These are phyloP conservation scores for Ceratobasidium sp. DNA, from an alignment of 1,284 basidiomycete genomes.

Conservation along the genomic window DNA sequence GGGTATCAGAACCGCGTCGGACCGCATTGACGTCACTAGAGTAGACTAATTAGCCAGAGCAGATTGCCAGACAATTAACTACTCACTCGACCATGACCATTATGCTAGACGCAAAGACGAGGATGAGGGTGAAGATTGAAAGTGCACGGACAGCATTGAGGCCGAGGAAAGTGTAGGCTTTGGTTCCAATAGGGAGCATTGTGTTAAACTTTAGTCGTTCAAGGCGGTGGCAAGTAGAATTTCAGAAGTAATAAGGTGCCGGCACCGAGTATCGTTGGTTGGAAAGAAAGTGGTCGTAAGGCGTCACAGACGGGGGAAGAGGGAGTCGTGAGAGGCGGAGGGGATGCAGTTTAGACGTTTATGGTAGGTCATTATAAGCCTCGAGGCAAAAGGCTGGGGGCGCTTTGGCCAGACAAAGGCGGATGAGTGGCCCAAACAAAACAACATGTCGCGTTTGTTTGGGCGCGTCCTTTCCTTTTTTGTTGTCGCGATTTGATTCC, in stretches of 20 bases:
- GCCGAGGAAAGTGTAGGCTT: slow-evolving; percentile 67
- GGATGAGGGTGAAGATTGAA: slow-evolving; percentile 77
- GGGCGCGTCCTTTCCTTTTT: slow-evolving; percentile 11
- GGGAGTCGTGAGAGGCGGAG: slow-evolving; percentile 47
- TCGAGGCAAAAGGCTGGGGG: slow-evolving; percentile 49
- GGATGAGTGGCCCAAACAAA: slow-evolving; percentile 61
- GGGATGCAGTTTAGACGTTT: slow-evolving; percentile 60
- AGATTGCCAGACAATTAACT: slow-evolving; percentile 45
- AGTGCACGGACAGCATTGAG: slow-evolving; percentile 81
- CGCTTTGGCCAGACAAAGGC: slow-evolving; percentile 55
- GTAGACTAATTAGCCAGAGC: background rate
- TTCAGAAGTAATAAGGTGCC: slow-evolving; percentile 17
- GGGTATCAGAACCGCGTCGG: slow-evolving; percentile 55
- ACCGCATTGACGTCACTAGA: slow-evolving; percentile 76
- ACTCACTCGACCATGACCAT: slow-evolving; percentile 74
- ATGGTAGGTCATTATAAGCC: slow-evolving; percentile 16
- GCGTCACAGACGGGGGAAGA: slow-evolving; percentile 32
- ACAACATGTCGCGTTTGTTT: slow-evolving; percentile 64
- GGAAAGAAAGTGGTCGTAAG: slow-evolving; percentile 24
- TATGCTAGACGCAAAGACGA: slow-evolving; percentile 79
- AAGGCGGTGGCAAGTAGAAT: background rate
- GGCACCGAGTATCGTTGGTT: slow-evolving; percentile 19
- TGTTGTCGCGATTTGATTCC: background rate
- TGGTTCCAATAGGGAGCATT: slow-evolving; percentile 44
- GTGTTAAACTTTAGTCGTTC: background rate